phyloP scores from a whole-genome alignment of 1,284 basidiomycete genomes.

The Heterobasidion occidentale region DNA sequence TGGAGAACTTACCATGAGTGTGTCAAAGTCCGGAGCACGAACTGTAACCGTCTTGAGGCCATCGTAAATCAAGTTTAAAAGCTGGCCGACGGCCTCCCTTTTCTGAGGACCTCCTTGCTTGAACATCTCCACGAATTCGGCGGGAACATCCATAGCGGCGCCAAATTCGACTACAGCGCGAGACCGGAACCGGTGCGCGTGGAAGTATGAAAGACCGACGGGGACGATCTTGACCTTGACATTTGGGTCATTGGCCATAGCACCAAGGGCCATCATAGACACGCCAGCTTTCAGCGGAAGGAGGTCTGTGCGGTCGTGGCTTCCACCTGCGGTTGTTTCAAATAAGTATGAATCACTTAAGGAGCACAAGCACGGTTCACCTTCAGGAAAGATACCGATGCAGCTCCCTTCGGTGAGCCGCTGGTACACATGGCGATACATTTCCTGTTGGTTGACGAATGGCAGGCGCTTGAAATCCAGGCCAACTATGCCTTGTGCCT shows the following conservation, averaged over 20 bases:
- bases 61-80: constrained; percentile 92
- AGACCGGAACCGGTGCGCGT: constrained; percentile 91
- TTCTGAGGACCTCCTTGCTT: constrained; percentile 87
- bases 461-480: constrained; percentile 75
- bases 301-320: constrained; percentile 93
- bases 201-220: constrained; percentile 93
- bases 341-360: not conserved
- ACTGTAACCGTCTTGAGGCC: constrained; percentile 97
- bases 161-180: constrained; percentile 98
- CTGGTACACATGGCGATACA: constrained; percentile 93
- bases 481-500: constrained; percentile 47
- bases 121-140: constrained; percentile 84
- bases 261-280: constrained; percentile 95
- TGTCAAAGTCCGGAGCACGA: constrained; percentile 95
- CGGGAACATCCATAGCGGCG: constrained; percentile 81
- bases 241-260: constrained; percentile 87
- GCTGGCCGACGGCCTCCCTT: constrained; percentile 83
- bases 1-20: constrained; percentile 72
- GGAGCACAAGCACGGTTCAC: constrained; percentile 27
- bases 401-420: constrained; percentile 82
- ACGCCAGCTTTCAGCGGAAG: constrained; percentile 95
- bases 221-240: constrained; percentile 90
- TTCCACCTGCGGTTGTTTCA: constrained; percentile 59
- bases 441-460: constrained; percentile 87
- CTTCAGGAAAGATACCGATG: constrained; percentile 97